Conservation (phyloP, 106 monocot genomes). For the Posidonia australis region DNA sequence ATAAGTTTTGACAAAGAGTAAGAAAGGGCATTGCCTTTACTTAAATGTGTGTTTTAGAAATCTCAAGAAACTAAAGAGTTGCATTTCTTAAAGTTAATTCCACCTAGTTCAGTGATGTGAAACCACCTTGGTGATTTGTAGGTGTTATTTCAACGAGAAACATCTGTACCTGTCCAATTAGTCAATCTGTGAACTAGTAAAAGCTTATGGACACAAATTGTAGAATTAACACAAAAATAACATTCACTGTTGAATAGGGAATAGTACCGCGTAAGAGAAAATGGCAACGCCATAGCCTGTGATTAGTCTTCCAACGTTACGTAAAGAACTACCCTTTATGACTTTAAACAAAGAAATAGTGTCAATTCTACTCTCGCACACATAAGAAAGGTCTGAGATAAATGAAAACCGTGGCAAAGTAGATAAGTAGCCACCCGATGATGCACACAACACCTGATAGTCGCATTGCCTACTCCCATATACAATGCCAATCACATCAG, state of each 20-base stretch:
- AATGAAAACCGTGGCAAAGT: constrained; percentile 35
- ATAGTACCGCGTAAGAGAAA: constrained; percentile 61
- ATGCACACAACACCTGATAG: constrained; percentile 46
- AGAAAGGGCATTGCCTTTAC: no score
- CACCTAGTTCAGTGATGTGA: constrained; percentile 64
- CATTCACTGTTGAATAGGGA: not conserved
- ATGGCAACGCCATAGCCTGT: constrained; percentile 57
- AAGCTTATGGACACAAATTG: not conserved
- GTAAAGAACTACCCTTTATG: not conserved
- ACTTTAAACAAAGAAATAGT: not conserved
- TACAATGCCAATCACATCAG: not conserved
- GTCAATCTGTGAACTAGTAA: not conserved
- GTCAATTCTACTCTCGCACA: no score
- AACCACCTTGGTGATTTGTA: constrained; percentile 51
- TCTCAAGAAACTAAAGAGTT: not conserved
- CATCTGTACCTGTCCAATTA: constrained; percentile 41
- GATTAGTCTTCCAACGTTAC: constrained; percentile 39
- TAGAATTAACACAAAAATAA: not conserved
- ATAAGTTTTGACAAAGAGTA: not conserved
- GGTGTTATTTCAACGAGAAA: constrained; percentile 81
- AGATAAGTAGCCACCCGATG: constrained; percentile 52
- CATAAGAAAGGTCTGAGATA: not conserved
- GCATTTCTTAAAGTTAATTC: not conserved
- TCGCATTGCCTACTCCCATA: constrained; percentile 52
- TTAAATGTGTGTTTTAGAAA: not conserved